Evolutionary conservation across 140 eudicot genomes (phyloP), one percentile per base, ranked within the genome.

Genomic region (Ambrosia hybrid): DNA sequence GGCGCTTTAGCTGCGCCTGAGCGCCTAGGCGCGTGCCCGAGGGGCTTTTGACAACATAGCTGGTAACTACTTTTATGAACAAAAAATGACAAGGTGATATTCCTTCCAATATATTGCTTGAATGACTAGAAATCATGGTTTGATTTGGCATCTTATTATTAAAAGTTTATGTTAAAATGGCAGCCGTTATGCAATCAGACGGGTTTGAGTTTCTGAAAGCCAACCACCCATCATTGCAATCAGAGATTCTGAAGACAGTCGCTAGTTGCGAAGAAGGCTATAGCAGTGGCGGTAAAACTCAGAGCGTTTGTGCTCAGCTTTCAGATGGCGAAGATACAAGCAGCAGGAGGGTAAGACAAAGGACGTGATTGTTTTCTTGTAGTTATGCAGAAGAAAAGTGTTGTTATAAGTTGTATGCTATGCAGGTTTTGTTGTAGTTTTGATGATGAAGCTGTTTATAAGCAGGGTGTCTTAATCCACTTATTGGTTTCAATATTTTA

Each of bases 161-260:
- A 7, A 45, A n/a, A 30, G 34, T 72, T 59, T 5, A 2, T 73
- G 21, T 8, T 60, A 26, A 36, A 67, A 43, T 56, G 58, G 51
- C 74, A 76, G 80, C 74, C 14, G 80, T 76, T 45, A 67, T 67
- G 74, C 39, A 57, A 67, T 76, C 80, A 67, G 80, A 76, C 26
- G 80, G 80, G 69, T 76, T 76, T 57, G 68, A 76, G 53, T 76
- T 67, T 76, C 74, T 76, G n/a, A 76, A 76, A 76, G 45, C 69
- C 16, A 76, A 76, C 69, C 58, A 76, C 69, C 80, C 69, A 3
- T 21, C 80, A 67, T 68, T 67, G 53, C 80, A 76, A 57, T 57
- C 74, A 1, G 80, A 76, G 69, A 67, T 76, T 57, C 52, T 76
- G 68, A 76, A 76, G 53, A 67, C 55, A 0, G 66, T 76, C 51